Evolutionary conservation across 1,284 basidiomycete species (phyloP).

Genomic region (Apiotrichum gamsii): DNA sequence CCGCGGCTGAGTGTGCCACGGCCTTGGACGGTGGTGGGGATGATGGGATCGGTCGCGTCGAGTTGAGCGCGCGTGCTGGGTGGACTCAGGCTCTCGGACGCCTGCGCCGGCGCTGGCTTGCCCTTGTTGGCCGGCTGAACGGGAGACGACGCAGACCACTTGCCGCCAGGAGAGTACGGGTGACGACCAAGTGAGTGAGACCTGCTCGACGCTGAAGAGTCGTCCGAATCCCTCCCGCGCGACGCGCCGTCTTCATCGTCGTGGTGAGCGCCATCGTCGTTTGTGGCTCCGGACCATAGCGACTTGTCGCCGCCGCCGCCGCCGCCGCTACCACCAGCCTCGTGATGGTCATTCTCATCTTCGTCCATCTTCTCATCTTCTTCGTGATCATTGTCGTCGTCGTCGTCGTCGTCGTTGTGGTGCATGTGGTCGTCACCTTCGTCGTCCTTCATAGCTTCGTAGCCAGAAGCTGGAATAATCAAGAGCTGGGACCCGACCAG

Average conservation of each 20-base stretch:
- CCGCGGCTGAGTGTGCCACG: slow-evolving; percentile 16
- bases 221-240: slow-evolving; percentile 2
- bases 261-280: slow-evolving; percentile 3
- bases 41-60: slow-evolving; percentile 3
- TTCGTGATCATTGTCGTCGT: slow-evolving; percentile 9
- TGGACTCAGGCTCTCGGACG: slow-evolving; percentile 9
- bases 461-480: slow-evolving; percentile 57
- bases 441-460: slow-evolving; percentile 7
- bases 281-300: too few species aligned
- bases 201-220: not conserved
- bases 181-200: slow-evolving; percentile 7
- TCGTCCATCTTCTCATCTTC: slow-evolving; percentile 1
- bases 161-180: slow-evolving; percentile 6
- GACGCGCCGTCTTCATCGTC: slow-evolving; percentile 6
- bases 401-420: slow-evolving; percentile 17
- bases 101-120: slow-evolving; percentile 15
- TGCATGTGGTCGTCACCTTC: slow-evolving; percentile 7
- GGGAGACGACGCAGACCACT: slow-evolving; percentile 12
- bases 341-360: slow-evolving; percentile 8
- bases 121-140: slow-evolving; percentile 17
- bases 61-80: slow-evolving; percentile 10
- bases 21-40: slow-evolving; percentile 4
- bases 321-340: not conserved
- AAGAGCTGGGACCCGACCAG: slow-evolving; percentile 70
- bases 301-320: slow-evolving; percentile 5